These are phyloP conservation scores for Sporothrix mexicana DNA, from an alignment of 2,329 filamentous ascomycete genomes.

Conservation along the genomic window DNA sequence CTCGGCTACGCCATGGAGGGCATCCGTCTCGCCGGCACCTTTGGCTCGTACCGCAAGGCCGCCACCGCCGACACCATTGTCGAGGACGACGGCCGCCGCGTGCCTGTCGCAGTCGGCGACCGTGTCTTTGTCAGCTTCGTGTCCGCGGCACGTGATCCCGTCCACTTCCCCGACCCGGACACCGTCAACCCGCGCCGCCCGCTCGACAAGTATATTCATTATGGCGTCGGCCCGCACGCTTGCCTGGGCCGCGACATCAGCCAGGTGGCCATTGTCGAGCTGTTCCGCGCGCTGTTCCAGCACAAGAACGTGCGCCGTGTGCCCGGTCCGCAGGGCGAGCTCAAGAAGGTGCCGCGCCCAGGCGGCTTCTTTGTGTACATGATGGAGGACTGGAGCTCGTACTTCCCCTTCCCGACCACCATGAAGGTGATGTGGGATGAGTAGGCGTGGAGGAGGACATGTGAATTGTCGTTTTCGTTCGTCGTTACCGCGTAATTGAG, in stretches of 20 bases:
- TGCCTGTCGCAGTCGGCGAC: conserved; percentile 61
- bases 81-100: conserved; percentile 58
- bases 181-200: conserved; percentile 68
- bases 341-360: conserved; percentile 67
- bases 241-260: conserved; percentile 67
- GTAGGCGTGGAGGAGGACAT: conserved; percentile 12
- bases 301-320: conserved; percentile 66
- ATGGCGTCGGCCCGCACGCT: conserved; percentile 66
- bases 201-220: conserved; percentile 67
- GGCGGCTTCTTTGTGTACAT: conserved; percentile 66
- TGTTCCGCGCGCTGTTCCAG: conserved; percentile 70
- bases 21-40: conserved; percentile 69
- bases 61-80: conserved; percentile 52
- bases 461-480: background rate
- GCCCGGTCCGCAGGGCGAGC: conserved; percentile 66
- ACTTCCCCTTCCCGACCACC: conserved; percentile 56
- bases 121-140: conserved; percentile 69
- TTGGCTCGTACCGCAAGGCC: conserved; percentile 65
- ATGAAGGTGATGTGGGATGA: conserved; percentile 62
- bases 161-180: conserved; percentile 65
- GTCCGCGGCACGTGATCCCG: conserved; percentile 60
- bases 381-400: conserved; percentile 66
- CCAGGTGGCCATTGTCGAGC: conserved; percentile 67
- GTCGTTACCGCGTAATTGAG: background rate
- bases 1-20: conserved; percentile 75